These are phyloP conservation scores for Coprinopsis sp. DNA, from an alignment of 768 basidiomycete species.

Conservation along the genomic window DNA sequence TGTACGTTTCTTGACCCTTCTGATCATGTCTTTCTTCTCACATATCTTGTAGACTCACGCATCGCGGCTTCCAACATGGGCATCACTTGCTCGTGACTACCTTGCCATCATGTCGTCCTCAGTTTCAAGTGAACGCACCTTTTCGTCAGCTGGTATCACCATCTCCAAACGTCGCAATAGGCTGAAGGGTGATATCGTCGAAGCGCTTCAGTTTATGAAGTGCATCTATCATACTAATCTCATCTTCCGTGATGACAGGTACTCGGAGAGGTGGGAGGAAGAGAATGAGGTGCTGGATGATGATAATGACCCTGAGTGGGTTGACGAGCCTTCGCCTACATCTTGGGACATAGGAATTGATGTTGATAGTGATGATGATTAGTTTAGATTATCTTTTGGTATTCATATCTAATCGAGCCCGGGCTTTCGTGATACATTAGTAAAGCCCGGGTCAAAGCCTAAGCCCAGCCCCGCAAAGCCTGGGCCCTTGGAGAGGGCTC, in stretches of 20 bases:
- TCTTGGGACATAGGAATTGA: too few relatives aligned
- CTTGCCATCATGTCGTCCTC: constrained; percentile 35
- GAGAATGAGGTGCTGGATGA: constrained; percentile 7
- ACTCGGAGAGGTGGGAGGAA: constrained; percentile 4
- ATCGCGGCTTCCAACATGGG: constrained; percentile 25
- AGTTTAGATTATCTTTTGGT: too few relatives aligned
- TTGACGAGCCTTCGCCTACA: too few relatives aligned
- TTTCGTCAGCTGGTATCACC: constrained; percentile 37
- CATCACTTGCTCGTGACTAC: constrained; percentile 32
- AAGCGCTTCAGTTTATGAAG: constrained; percentile 26
- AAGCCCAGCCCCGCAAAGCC: too few relatives aligned
- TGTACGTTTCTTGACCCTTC: neutral
- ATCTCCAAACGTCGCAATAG: constrained; percentile 29
- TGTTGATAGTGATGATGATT: too few relatives aligned
- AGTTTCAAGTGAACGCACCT: constrained; percentile 34
- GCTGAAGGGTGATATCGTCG: constrained; percentile 30
- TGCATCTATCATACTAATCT: constrained; percentile 17
- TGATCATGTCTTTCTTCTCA: neutral
- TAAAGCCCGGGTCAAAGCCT: too few relatives aligned
- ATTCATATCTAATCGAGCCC: too few relatives aligned
- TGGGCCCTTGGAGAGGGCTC: too few relatives aligned
- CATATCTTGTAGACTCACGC: neutral
- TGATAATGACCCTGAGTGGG: constrained; percentile 11
- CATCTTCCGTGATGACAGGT: constrained; percentile 18
- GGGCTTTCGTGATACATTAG: too few relatives aligned